Evolutionary conservation across 75 land plant species (phyloP), one percentile per base, ranked within the genome.

Genomic region (Selaginella tamariscina): DNA sequence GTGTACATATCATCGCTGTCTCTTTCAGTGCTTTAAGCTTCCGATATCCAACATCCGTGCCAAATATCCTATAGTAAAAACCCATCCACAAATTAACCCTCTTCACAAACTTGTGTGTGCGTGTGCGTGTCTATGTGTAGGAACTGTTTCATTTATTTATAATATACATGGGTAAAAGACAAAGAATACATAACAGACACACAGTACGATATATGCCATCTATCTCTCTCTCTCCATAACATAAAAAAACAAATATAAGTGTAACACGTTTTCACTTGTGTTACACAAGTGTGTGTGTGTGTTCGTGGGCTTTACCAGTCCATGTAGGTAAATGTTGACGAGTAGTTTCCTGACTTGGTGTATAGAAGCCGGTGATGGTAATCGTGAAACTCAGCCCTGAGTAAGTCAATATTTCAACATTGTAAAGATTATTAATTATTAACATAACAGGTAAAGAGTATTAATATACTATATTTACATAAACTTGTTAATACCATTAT

Each of bases 251-350:
- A 11, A 49, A n/a, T n/a, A n/a, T n/a, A n/a, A n/a, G n/a, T 49
- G 20, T 11, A 49, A 49, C 20, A 11, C 20, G 20, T 49, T 49
- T 49, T 49, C 54, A 49, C 54, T 20, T 11, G 20, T 49, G 20
- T 11, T 49, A 49, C n/a, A n/a, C n/a, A n/a, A n/a, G n/a, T n/a
- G n/a, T n/a, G n/a, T n/a, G n/a, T n/a, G n/a, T n/a, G n/a, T n/a
- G n/a, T n/a, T n/a, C n/a, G n/a, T n/a, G n/a, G n/a, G n/a, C n/a
- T n/a, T 5, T 59, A 59, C 62, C 62, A 59, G n/a, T 59, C 62
- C 62, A 59, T 59, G 26, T 59, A 59, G 8, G 62, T 59, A 59
- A 59, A 59, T 59, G 62, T 59, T 23, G 62, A 59, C 8, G 62
- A 59, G 26, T 59, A 59, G 62, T 59, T 59, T 27, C 62, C 62